Evolutionary conservation across 2,329 filamentous ascomycete species (phyloP).

Genomic region (Fusarium caatingaense): DNA sequence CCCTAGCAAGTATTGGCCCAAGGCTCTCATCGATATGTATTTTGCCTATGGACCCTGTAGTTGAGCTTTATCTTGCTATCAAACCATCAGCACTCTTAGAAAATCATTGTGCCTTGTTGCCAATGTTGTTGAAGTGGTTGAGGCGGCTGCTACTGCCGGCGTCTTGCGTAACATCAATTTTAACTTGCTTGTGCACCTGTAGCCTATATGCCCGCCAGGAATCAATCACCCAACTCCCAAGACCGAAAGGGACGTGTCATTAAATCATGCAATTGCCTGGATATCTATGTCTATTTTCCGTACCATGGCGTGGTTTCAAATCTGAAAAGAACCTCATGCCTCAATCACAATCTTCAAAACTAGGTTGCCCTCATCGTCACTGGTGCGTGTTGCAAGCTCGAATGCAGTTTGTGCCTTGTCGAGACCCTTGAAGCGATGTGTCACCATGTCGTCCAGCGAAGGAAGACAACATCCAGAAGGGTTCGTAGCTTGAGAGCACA

Average conservation of each 20-base stretch:
- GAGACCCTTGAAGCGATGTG: constrained; percentile 75
- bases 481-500: constrained; percentile 59
- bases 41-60: neutral
- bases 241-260: neutral
- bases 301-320: constrained; percentile 14
- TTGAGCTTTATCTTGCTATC: neutral
- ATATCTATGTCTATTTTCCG: constrained; percentile 40
- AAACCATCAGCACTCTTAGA: neutral
- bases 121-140: neutral
- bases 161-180: neutral
- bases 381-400: constrained; percentile 75
- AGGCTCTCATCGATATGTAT: neutral
- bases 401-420: constrained; percentile 72
- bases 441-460: constrained; percentile 77
- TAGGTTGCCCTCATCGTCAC: constrained; percentile 73
- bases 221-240: neutral
- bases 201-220: neutral
- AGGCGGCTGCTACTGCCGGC: neutral
- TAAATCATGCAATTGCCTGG: constrained; percentile 1
- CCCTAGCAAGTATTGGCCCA: neutral
- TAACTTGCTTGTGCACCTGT: neutral
- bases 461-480: constrained; percentile 63
- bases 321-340: constrained; percentile 50
- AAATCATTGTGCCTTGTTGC: neutral
- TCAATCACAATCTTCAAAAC: constrained; percentile 79